A percentile compares a stretch with the other conserved stretches of the same genome.
These are phyloP conservation scores for Encephalitozoon hellem DNA, from an alignment of 371 early-diverging fungal genomes.

Conservation along the genomic window DNA sequence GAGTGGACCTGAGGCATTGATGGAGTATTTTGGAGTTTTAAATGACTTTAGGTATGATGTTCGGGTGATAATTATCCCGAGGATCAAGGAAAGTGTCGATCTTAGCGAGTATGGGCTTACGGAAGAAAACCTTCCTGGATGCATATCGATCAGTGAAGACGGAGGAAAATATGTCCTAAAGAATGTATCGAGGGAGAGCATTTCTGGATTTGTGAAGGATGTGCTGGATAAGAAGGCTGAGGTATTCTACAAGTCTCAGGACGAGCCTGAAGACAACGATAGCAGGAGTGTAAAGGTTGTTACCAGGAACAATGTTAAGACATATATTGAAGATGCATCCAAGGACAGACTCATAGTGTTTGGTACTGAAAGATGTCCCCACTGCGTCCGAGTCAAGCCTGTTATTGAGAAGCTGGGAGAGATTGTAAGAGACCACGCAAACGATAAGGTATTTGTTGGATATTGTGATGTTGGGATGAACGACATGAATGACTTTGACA, in stretches of 20 bases:
- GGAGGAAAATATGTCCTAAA: slow-evolving; percentile 35
- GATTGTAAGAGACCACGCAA: neutral
- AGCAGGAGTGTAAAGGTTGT: slow-evolving; percentile 30
- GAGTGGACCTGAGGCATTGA: neutral
- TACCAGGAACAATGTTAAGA: slow-evolving; percentile 21
- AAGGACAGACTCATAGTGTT: slow-evolving; percentile 48
- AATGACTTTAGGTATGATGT: slow-evolving; percentile 8
- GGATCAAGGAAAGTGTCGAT: neutral
- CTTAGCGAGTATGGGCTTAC: slow-evolving; percentile 14
- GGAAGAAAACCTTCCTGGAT: slow-evolving; percentile 40
- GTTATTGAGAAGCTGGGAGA: slow-evolving; percentile 26
- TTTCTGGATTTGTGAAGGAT: slow-evolving; percentile 16
- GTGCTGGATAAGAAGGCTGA: slow-evolving; percentile 13
- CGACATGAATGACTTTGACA: slow-evolving; percentile 35
- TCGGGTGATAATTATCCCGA: slow-evolving; percentile 36
- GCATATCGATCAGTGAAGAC: slow-evolving; percentile 22
- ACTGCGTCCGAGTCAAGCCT: slow-evolving; percentile 43
- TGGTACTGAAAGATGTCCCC: slow-evolving; percentile 34
- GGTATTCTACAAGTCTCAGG: slow-evolving; percentile 7
- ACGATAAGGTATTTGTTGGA: slow-evolving; percentile 33
- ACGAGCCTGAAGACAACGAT: slow-evolving; percentile 43
- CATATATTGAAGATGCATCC: neutral
- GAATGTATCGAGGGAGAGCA: slow-evolving; percentile 13
- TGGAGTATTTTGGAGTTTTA: neutral
- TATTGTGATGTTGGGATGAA: slow-evolving; percentile 39